A percentile compares a stretch with the other conserved stretches of the same genome.
phyloP scores from a whole-genome alignment of 2,329 filamentous ascomycete species.

The Periconia sp. region DNA sequence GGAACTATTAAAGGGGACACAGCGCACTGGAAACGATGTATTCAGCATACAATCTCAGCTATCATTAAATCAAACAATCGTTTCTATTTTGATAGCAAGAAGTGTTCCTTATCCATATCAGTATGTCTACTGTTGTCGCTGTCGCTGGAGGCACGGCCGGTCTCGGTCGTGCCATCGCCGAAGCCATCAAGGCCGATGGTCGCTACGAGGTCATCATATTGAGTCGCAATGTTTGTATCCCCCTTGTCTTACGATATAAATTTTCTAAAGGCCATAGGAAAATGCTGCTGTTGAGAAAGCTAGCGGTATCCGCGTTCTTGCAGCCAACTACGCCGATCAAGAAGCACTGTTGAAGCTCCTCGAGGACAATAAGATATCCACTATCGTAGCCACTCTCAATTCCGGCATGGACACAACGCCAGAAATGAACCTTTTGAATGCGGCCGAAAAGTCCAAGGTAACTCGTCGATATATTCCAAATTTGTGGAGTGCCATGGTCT shows the following conservation, averaged over 20 bases:
- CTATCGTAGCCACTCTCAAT: constrained; percentile 49
- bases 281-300: constrained; percentile 17
- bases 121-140: constrained; percentile 42
- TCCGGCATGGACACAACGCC: constrained; percentile 25
- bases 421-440: constrained; percentile 54
- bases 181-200: constrained; percentile 45
- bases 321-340: constrained; percentile 42
- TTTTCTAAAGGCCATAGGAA: constrained; percentile 2
- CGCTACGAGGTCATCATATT: constrained; percentile 50
- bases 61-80: too few species aligned
- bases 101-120: too few species aligned
- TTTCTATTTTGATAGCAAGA: too few species aligned
- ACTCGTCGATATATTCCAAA: constrained; percentile 53
- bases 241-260: not conserved
- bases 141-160: constrained; percentile 56
- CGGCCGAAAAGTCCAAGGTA: constrained; percentile 46
- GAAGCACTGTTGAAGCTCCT: constrained; percentile 30
- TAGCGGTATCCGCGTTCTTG: constrained; percentile 17
- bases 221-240: constrained; percentile 45
- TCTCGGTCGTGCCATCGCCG: constrained; percentile 54
- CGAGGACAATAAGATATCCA: constrained; percentile 50
- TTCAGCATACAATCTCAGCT: too few species aligned
- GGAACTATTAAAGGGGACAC: too few species aligned
- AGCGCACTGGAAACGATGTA: too few species aligned
- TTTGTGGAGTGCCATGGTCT: constrained; percentile 41